These are phyloP conservation scores for Amoebophrya sp. DNA, from an alignment of 169 alveolate species.

Conservation along the genomic window DNA sequence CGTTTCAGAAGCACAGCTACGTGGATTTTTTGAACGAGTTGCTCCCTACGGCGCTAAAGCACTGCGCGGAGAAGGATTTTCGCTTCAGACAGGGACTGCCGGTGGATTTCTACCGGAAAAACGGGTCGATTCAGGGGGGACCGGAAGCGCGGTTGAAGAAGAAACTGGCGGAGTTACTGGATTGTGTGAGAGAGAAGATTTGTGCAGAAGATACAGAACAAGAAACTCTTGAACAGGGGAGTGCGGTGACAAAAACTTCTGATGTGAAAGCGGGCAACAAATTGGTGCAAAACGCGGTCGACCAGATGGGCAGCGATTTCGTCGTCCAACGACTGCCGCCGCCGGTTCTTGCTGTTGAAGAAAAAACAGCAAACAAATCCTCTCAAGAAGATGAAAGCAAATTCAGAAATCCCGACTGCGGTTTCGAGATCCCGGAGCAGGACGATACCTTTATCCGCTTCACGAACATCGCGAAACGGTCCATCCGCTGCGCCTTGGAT, in stretches of 20 bases:
- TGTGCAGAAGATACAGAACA: not conserved
- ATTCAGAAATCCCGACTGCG: not conserved
- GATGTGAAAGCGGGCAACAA: too few species aligned
- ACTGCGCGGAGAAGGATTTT: not conserved
- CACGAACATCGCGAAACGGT: not conserved
- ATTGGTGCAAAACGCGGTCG: not conserved
- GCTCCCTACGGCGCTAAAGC: constrained; percentile 29
- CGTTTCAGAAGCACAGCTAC: constrained; percentile 19
- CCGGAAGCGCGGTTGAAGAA: not conserved
- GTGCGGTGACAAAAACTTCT: too few species aligned
- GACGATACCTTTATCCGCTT: not conserved
- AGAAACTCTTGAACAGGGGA: not conserved
- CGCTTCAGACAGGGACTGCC: constrained; percentile 30
- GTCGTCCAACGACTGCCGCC: constrained; percentile 10
- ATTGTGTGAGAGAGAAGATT: not conserved
- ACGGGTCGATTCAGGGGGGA: not conserved
- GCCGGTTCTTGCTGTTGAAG: not conserved
- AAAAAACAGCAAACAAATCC: not conserved
- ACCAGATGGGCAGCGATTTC: constrained; percentile 8
- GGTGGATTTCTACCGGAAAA: not conserved
- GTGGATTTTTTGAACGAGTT: constrained; percentile 25
- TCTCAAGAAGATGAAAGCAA: not conserved
- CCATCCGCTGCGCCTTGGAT: not conserved
- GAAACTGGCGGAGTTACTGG: not conserved
- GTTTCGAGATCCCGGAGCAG: not conserved